A percentile compares a stretch with the other conserved stretches of the same genome.
phyloP scores from a whole-genome alignment of 768 basidiomycete genomes.

The Megacollybia marginata region DNA sequence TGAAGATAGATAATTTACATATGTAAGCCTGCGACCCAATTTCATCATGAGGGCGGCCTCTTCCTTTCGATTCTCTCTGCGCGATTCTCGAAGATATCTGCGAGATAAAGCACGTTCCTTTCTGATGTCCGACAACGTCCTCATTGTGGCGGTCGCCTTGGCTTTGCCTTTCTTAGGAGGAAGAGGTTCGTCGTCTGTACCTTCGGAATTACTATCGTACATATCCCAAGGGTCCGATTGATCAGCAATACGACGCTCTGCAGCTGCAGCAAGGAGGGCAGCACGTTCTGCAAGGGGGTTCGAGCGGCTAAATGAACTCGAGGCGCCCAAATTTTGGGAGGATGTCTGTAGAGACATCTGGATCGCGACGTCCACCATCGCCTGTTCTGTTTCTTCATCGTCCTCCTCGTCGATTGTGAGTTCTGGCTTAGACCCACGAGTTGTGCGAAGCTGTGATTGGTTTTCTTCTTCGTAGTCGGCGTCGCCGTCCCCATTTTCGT shows the following conservation, averaged over 20 bases:
- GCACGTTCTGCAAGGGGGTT: slow-evolving; percentile 24
- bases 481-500: slow-evolving; percentile 12
- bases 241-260: slow-evolving; percentile 42
- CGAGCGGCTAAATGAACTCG: slow-evolving; percentile 8
- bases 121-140: slow-evolving; percentile 16
- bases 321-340: slow-evolving; percentile 19
- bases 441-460: slow-evolving; percentile 1
- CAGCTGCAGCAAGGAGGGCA: slow-evolving; percentile 40
- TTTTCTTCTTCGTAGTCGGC: slow-evolving; percentile 7
- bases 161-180: slow-evolving; percentile 13
- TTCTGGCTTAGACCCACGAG: slow-evolving; percentile 11
- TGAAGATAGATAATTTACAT: slow-evolving; percentile 32
- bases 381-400: slow-evolving; percentile 23
- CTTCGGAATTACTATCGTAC: slow-evolving; percentile 14
- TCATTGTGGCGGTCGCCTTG: slow-evolving; percentile 24
- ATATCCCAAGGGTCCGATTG: background rate
- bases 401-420: slow-evolving; percentile 24
- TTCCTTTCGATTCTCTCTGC: slow-evolving; percentile 30
- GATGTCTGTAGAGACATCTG: slow-evolving; percentile 35
- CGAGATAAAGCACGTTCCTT: background rate
- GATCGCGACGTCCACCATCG: slow-evolving; percentile 55
- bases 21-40: slow-evolving; percentile 70
- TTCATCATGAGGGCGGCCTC: slow-evolving; percentile 42
- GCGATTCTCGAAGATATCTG: slow-evolving; percentile 9
- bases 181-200: slow-evolving; percentile 3